Conservation (phyloP, 768 basidiomycete genomes). For the Auricularia auricula-judae region DNA sequence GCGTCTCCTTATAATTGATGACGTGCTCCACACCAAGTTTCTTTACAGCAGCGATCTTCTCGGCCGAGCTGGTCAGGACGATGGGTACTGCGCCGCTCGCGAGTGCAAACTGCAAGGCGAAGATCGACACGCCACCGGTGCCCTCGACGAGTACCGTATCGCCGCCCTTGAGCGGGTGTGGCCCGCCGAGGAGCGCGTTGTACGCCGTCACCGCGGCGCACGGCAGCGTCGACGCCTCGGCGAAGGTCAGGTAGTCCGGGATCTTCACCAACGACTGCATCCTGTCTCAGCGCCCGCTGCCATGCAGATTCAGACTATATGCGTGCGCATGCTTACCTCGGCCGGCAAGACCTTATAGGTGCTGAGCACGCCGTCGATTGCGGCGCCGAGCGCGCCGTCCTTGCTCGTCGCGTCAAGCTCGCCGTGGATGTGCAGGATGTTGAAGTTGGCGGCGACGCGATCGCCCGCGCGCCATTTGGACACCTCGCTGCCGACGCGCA, state of each 20-base stretch:
- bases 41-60: slow-evolving; percentile 42
- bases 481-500: neutral
- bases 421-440: slow-evolving; percentile 2
- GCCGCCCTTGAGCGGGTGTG: slow-evolving; percentile 41
- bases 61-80: slow-evolving; percentile 54
- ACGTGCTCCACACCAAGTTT: slow-evolving; percentile 41
- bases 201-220: slow-evolving; percentile 48
- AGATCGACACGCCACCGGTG: slow-evolving; percentile 48
- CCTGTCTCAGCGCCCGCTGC: too few species aligned
- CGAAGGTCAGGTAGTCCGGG: slow-evolving; percentile 47
- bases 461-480: slow-evolving; percentile 5
- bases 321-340: slow-evolving; percentile 18
- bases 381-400: slow-evolving; percentile 4
- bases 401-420: neutral
- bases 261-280: slow-evolving; percentile 30
- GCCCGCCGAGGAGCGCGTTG: slow-evolving; percentile 38
- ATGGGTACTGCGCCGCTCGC: slow-evolving; percentile 55
- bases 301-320: neutral
- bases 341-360: slow-evolving; percentile 43
- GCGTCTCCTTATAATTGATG: slow-evolving; percentile 51
- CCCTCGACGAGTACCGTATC: slow-evolving; percentile 47
- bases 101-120: slow-evolving; percentile 49
- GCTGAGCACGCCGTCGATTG: slow-evolving; percentile 27
- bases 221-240: slow-evolving; percentile 57
- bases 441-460: slow-evolving; percentile 8